Evolutionary conservation across 306 rosid genomes (phyloP).

Genomic region (Parietaria judaica): DNA sequence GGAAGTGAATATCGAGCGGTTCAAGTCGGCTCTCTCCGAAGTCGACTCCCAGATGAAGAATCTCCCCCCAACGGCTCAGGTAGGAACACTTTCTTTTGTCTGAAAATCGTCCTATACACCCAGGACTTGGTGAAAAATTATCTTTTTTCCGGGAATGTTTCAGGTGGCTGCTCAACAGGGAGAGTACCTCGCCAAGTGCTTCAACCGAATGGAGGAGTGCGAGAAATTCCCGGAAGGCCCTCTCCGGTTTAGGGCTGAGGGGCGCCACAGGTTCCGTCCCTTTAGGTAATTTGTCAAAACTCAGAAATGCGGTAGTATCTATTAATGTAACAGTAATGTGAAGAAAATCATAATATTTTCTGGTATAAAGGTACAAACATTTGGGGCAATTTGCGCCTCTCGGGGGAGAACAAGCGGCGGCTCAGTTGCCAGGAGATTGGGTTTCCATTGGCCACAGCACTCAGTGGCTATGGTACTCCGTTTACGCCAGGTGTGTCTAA

Average conservation of each 20-base stretch:
- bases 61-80: conserved; percentile 98
- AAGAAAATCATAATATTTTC: not conserved
- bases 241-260: conserved; percentile 77
- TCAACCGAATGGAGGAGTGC: conserved; percentile 70
- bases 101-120: not conserved
- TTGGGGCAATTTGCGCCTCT: conserved; percentile 83
- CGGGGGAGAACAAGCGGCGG: conserved; percentile 90
- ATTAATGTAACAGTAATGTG: not conserved
- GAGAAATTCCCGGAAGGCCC: conserved; percentile 87
- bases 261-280: conserved; percentile 88
- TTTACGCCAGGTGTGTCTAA: conserved; percentile 53
- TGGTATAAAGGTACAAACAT: conserved; percentile 59
- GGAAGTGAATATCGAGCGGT: conserved; percentile 63
- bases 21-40: conserved; percentile 68
- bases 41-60: conserved; percentile 93
- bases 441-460: conserved; percentile 63
- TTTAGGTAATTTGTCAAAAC: conserved; percentile 47
- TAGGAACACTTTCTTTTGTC: conserved; percentile 2
- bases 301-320: not conserved
- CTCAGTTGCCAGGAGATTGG: conserved; percentile 88
- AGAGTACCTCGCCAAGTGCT: conserved; percentile 67
- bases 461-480: conserved; percentile 86
- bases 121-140: not conserved
- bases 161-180: conserved; percentile 99
- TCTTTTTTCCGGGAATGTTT: not conserved